Conservation (phyloP, 23 red algal genomes). For the Cyanidioschyzon merolae region DNA sequence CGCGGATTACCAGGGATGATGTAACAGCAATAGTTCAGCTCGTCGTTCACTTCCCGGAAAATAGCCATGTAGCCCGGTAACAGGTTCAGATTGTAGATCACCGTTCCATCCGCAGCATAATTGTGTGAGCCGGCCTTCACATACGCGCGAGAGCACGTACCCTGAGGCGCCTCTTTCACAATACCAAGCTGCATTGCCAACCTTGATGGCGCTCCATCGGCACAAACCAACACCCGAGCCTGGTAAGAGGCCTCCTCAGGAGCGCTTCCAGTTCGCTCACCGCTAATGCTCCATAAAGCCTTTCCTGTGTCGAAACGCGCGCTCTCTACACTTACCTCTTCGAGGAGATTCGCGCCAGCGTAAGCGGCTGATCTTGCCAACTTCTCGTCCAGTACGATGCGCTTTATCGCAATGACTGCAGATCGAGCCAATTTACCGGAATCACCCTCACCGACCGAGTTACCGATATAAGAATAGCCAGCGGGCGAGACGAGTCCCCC, state of each 20-base stretch:
- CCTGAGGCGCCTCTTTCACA: constrained; percentile 18
- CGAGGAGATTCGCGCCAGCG: constrained; percentile 13
- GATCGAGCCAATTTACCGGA: constrained; percentile 18
- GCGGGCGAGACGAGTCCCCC: constrained; percentile 21
- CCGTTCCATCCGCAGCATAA: constrained; percentile 17
- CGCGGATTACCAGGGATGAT: constrained; percentile 30
- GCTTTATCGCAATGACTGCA: constrained; percentile 27
- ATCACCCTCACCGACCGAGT: constrained; percentile 8
- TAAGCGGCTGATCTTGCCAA: constrained; percentile 13
- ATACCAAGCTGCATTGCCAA: constrained; percentile 24
- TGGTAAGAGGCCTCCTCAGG: background rate
- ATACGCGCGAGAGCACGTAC: constrained; percentile 21
- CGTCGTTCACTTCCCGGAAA: constrained; percentile 23
- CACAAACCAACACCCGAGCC: constrained; percentile 21
- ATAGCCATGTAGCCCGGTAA: constrained; percentile 24
- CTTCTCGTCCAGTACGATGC: constrained; percentile 28
- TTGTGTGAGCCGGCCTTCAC: constrained; percentile 23
- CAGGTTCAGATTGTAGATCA: constrained; percentile 18
- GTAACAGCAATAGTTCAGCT: constrained; percentile 31
- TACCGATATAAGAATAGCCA: constrained; percentile 25
- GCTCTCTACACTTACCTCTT: constrained; percentile 17
- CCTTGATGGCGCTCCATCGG: constrained; percentile 21
- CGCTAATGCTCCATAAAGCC: constrained; percentile 6
- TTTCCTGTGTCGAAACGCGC: constrained; percentile 16
- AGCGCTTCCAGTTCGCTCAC: background rate